Evolutionary conservation across 768 basidiomycete species (phyloP), one percentile per base, ranked within the genome.

Genomic region (Lactifluus pinguis): DNA sequence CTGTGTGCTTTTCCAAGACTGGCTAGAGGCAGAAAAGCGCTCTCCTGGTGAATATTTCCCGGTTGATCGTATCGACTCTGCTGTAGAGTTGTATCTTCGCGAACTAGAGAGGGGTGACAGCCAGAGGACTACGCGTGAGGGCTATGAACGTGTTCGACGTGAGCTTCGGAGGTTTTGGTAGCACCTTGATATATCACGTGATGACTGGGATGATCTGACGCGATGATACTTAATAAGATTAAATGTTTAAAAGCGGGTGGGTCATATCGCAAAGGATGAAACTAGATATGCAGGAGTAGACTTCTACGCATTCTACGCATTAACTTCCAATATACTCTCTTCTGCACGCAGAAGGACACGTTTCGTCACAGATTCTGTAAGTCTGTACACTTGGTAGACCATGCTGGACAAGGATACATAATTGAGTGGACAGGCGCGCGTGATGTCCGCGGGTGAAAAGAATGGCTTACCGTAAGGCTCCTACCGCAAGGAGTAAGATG

Each of bases 11-110:
- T 72, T 93, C 17, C 77, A 76, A 21, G 90, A 92, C 67, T 93
- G 91, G 91, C 69, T 92, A 36, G 82, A 86, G 57, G 87, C 86
- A 59, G 85, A 80, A n/a, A 83, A 79, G 66, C 79, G 87, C 59
- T 84, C 89, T 3, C 86, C 87, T 63, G 81, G 87, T n/a, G 77
- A 79, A 36, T 87, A 88, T 68, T 83, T 92, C 71, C 91, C 91
- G 13, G 90, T 84, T 34, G 86, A 84, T 52, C 79, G 87, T 54
- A 83, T 93, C 67, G 87, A 92, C 69, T 71, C 76, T 47, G 83
- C 86, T 0, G 78, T 91, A 44, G 85, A 86, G 21, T 83, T 86
- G 69, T 92, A 92, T 71, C 74, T 92, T 25, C 73, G 77, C 13
- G 89, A 91, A 69, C 72, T 92, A 66, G 80, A 86, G 65, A 74